A percentile compares a stretch with the other conserved stretches of the same genome.
Conservation (phyloP, 495 filamentous ascomycete genomes). For the Penicillium chermesinum region DNA sequence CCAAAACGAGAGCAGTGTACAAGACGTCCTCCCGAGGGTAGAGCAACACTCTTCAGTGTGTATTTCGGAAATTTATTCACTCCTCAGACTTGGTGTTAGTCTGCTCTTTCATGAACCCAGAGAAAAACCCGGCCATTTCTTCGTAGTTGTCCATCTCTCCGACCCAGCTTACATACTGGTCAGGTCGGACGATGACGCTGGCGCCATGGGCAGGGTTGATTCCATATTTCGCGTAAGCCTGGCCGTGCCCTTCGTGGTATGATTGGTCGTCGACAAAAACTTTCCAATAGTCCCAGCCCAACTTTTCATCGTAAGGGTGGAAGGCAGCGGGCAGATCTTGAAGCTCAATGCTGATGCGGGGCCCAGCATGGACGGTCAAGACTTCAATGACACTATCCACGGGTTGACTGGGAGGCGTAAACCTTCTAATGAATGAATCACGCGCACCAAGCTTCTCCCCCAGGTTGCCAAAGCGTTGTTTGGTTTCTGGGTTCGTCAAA, state of each 20-base stretch:
- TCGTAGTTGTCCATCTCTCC: constrained; percentile 47
- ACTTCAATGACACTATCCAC: constrained; percentile 49
- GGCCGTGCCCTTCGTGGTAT: constrained; percentile 57
- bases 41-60: too few relatives aligned
- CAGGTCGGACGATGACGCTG: constrained; percentile 54
- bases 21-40: too few relatives aligned
- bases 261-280: constrained; percentile 59
- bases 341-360: constrained; percentile 43
- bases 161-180: constrained; percentile 59
- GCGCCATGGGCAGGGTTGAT: constrained; percentile 53
- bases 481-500: constrained; percentile 23
- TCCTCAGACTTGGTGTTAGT: background rate
- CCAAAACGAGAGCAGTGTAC: too few relatives aligned
- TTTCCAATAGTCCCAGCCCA: constrained; percentile 60
- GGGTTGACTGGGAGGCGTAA: constrained; percentile 29
- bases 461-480: background rate
- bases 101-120: constrained; percentile 11
- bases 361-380: constrained; percentile 50
- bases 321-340: constrained; percentile 53
- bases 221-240: constrained; percentile 56
- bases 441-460: constrained; percentile 19
- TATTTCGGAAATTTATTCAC: constrained; percentile 1
- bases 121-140: constrained; percentile 12
- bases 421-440: constrained; percentile 43
- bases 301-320: constrained; percentile 45